phyloP scores from a whole-genome alignment of 306 rosid species.

The Styphnolobium japonicum region DNA sequence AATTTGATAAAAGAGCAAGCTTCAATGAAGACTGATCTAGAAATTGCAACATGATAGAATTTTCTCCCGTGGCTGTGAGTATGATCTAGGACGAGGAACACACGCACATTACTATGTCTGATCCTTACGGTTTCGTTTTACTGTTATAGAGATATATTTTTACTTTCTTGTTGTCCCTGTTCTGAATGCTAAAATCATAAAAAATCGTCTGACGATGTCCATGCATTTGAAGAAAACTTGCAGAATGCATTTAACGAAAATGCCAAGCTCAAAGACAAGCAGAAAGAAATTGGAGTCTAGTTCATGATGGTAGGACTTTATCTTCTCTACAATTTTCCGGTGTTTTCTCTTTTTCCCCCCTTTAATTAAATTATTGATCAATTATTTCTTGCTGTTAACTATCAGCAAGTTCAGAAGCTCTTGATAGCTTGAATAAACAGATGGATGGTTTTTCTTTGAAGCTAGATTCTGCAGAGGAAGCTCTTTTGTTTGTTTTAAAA shows the following conservation, averaged over 20 bases:
- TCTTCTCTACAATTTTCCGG: too few relatives aligned
- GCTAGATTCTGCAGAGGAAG: constrained; percentile 61
- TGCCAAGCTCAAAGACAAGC: constrained; percentile 85
- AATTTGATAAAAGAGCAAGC: constrained; percentile 89
- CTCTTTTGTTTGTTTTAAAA: neutral
- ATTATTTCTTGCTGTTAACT: constrained; percentile 39
- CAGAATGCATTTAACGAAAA: constrained; percentile 87
- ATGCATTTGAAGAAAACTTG: constrained; percentile 75
- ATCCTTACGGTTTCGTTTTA: constrained; percentile 7
- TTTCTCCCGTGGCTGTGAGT: constrained; percentile 8
- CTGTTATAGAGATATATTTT: neutral
- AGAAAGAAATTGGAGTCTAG: constrained; percentile 81
- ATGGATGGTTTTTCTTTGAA: constrained; percentile 68
- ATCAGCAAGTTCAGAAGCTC: constrained; percentile 54
- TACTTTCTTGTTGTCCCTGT: neutral
- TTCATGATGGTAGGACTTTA: constrained; percentile 66
- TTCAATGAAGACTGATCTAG: constrained; percentile 81
- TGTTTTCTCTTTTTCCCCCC: too few relatives aligned
- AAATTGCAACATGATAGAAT: constrained; percentile 64
- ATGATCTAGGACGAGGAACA: neutral
- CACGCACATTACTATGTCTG: neutral
- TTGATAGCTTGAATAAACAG: constrained; percentile 70
- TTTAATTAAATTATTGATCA: neutral
- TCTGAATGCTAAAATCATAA: constrained; percentile 79
- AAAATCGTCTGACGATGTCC: constrained; percentile 64